Base-by-base conservation (phyloP, 306 rosid species). In the Cicer yamashitae region DNA sequence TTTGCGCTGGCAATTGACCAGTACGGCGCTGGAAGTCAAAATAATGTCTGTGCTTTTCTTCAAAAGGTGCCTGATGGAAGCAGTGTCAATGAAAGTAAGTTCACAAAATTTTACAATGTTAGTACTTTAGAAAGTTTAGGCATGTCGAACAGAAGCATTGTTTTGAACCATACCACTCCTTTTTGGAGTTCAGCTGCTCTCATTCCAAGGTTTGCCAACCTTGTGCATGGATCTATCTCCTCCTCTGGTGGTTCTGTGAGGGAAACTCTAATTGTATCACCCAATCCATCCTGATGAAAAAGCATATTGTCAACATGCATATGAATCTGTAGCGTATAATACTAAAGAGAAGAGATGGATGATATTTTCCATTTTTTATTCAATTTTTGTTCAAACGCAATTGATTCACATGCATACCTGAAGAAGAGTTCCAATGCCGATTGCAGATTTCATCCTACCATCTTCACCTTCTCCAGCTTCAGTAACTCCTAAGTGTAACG, bases 381-480 rank as follows among this genome's bases (percentile, higher is more conserved):
- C 34, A 34, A 30, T 48, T 74, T 59, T 22, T 65, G 44, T 62
- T 70, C 17, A 12, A 22, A 10, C 51, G n/a, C 61, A 80, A 65
- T 30, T 3, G 48, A 53, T 71, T 68, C 52, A 51, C 74, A 56
- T 79, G 18, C 65, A 70, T 85, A 94, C 99, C 99, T 90, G 96
- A 81, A 94, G 99, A 79, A 94, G 99, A 82, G 99, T 94, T 63
- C 99, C 99, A 57, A 94, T 94, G 51, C 99, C 99, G 80, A 94
- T 92, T 60, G 99, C 99, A 80, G 99, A 94, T 81, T 94, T 94
- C 99, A 94, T 94, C 59, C 99, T 85, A 66, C 99, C 99, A 72
- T 94, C 99, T 87, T 94, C 99, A 84, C 99, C 99, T 84, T 94
- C 99, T 82, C 99, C 99, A 46, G 99, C 99, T 90, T 94, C 99